Conservation (phyloP, 352 stramenopile genomes). For the Pythium periplocum region DNA sequence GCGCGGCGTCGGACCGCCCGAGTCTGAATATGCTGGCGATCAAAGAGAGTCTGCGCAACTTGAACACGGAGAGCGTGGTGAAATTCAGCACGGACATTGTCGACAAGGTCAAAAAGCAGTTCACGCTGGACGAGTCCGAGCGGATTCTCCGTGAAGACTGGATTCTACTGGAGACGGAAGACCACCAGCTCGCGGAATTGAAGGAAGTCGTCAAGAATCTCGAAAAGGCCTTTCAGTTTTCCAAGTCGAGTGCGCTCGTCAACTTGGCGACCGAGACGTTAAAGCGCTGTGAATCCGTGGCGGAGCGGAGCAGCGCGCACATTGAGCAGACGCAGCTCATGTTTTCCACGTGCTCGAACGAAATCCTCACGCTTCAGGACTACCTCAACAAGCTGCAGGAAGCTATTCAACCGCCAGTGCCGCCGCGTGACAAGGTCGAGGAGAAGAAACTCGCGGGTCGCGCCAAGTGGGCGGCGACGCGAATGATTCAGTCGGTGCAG, state of each 20-base stretch:
- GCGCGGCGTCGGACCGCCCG: conserved; percentile 16
- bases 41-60: conserved; percentile 14
- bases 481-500: conserved; percentile 66
- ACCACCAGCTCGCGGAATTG: conserved; percentile 57
- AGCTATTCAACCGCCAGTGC: conserved; percentile 42
- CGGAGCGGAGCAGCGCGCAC: conserved; percentile 62
- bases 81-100: conserved; percentile 44
- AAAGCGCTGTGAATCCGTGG: conserved; percentile 58
- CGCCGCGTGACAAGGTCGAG: conserved; percentile 58
- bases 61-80: conserved; percentile 47
- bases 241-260: conserved; percentile 60
- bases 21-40: conserved; percentile 45
- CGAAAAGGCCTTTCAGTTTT: conserved; percentile 81
- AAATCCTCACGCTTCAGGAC: conserved; percentile 69
- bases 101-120: conserved; percentile 60
- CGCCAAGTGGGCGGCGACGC: conserved; percentile 67
- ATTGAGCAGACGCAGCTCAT: conserved; percentile 78
- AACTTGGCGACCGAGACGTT: conserved; percentile 69
- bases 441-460: conserved; percentile 66
- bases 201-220: conserved; percentile 58
- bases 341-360: conserved; percentile 74
- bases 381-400: conserved; percentile 75
- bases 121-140: conserved; percentile 69
- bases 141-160: conserved; percentile 63
- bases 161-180: conserved; percentile 77